These are phyloP conservation scores for Aspergillus viridinutans DNA, from an alignment of 2,329 filamentous ascomycete genomes.

Conservation along the genomic window DNA sequence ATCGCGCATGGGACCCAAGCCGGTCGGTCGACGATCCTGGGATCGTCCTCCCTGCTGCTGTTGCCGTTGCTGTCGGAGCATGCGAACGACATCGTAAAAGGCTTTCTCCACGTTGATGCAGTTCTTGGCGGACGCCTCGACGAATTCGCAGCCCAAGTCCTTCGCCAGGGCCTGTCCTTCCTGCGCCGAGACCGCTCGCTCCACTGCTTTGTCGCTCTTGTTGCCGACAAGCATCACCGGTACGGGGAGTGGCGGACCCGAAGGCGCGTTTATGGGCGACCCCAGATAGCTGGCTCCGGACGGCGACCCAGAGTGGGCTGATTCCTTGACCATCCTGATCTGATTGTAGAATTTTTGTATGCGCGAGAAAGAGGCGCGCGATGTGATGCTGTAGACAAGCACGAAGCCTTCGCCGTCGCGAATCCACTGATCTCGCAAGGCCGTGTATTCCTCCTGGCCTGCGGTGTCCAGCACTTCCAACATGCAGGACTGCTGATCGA, in stretches of 20 bases:
- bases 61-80: constrained; percentile 78
- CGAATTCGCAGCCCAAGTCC: constrained; percentile 91
- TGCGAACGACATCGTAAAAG: constrained; percentile 94
- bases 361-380: constrained; percentile 86
- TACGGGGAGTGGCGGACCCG: constrained; percentile 58
- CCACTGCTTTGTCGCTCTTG: constrained; percentile 94
- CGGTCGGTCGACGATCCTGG: constrained; percentile 35
- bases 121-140: constrained; percentile 95
- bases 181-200: constrained; percentile 93
- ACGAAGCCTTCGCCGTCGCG: constrained; percentile 96
- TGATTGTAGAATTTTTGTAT: constrained; percentile 96
- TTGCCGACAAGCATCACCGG: constrained; percentile 98
- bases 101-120: constrained; percentile 98
- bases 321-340: constrained; percentile 96
- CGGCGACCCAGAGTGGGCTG: constrained; percentile 54
- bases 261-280: constrained; percentile 48
- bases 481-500: constrained; percentile 94
- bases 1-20: constrained; percentile 33
- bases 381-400: constrained; percentile 97
- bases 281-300: constrained; percentile 47
- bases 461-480: constrained; percentile 95
- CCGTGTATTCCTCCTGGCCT: constrained; percentile 97
- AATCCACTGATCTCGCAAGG: constrained; percentile 96
- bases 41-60: constrained; percentile 34
- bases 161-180: constrained; percentile 89